Evolutionary conservation across 306 rosid genomes (phyloP).

Genomic region (Herpetospermum pedunculosum): DNA sequence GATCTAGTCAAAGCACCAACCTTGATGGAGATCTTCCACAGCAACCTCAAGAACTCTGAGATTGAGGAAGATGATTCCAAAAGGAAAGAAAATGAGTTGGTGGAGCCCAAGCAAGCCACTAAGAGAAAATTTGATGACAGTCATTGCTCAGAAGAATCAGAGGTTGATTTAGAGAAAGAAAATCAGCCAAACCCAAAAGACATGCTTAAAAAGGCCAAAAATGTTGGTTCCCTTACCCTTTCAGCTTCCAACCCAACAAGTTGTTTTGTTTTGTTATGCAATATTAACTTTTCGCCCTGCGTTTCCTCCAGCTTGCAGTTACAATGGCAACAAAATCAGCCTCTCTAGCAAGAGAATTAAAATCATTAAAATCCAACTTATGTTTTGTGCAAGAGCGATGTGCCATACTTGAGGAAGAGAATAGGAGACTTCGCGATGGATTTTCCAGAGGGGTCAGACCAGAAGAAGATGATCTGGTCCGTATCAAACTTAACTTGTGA

Average conservation of each 20-base stretch:
- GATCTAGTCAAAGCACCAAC: constrained; percentile 75
- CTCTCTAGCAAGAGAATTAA: constrained; percentile 69
- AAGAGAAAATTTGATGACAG: constrained; percentile 56
- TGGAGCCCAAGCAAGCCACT: constrained; percentile 35
- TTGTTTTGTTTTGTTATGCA: background rate
- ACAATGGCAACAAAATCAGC: constrained; percentile 87
- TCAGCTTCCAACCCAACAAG: background rate
- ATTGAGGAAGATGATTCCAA: constrained; percentile 26
- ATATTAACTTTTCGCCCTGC: constrained; percentile 8
- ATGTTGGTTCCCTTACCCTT: constrained; percentile 27
- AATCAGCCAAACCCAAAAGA: constrained; percentile 26
- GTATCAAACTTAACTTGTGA: background rate
- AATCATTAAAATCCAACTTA: constrained; percentile 52
- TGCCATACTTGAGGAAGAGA: constrained; percentile 74
- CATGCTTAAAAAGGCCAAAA: constrained; percentile 69
- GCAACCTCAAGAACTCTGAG: constrained; percentile 27
- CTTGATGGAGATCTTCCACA: constrained; percentile 59
- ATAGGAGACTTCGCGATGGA: constrained; percentile 66
- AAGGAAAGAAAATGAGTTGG: constrained; percentile 21
- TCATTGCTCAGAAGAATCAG: constrained; percentile 39
- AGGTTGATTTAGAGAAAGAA: constrained; percentile 22
- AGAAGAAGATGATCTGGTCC: constrained; percentile 88
- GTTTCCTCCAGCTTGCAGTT: constrained; percentile 47
- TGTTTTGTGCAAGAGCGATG: constrained; percentile 79
- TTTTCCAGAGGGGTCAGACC: constrained; percentile 58